Evolutionary conservation across 2,329 filamentous ascomycete species (phyloP).

Genomic region (Venturiaceae sp.): DNA sequence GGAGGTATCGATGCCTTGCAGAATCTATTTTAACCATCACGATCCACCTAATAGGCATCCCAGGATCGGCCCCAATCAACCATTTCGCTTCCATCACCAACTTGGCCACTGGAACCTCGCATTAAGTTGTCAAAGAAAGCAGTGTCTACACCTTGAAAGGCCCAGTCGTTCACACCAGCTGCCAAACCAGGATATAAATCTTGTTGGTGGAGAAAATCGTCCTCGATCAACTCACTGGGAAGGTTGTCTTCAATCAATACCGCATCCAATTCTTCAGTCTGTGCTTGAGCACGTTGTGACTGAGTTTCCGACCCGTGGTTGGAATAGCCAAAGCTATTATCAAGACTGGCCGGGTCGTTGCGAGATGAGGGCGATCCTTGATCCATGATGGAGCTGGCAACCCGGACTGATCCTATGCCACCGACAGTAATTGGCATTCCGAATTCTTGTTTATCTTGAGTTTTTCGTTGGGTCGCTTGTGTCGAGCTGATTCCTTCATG

Average conservation of each 20-base stretch:
- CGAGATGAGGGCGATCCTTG: too few species aligned
- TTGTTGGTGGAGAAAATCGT: neutral
- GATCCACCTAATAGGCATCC: too few species aligned
- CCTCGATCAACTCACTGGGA: neutral
- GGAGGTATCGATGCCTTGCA: too few species aligned
- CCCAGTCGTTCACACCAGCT: conserved; percentile 8
- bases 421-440: neutral
- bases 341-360: too few species aligned
- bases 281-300: neutral
- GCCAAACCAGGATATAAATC: conserved; percentile 5
- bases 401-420: conserved; percentile 5
- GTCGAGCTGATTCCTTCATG: neutral
- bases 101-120: neutral
- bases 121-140: conserved; percentile 10
- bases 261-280: neutral
- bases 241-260: too few species aligned
- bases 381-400: neutral
- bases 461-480: too few species aligned
- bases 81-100: too few species aligned
- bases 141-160: conserved; percentile 9
- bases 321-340: too few species aligned
- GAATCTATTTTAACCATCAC: too few species aligned
- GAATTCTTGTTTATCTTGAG: too few species aligned
- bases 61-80: neutral
- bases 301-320: neutral